phyloP scores from a whole-genome alignment of 768 basidiomycete species.

The Xerocomus brunneocitrinus region DNA sequence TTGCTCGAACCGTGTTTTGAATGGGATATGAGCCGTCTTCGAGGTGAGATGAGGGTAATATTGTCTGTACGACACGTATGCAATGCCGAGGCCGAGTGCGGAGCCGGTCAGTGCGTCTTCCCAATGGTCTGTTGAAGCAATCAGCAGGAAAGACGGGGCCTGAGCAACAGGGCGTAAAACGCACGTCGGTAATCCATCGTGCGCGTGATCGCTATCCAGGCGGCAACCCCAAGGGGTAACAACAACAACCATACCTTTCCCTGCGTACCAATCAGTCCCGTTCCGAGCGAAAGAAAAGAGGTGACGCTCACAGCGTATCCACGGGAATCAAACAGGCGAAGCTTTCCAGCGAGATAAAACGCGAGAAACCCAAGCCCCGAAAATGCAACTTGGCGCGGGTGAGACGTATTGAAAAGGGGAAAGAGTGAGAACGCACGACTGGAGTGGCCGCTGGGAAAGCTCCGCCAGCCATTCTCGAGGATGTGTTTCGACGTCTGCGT shows the following conservation, averaged over 20 bases:
- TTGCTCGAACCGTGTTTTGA: slow-evolving; percentile 58
- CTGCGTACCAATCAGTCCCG: slow-evolving; percentile 24
- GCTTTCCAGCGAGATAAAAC: slow-evolving; percentile 86
- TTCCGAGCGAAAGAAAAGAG: neutral
- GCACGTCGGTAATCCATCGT: slow-evolving; percentile 89
- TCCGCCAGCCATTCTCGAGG: slow-evolving; percentile 80
- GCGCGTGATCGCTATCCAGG: slow-evolving; percentile 73
- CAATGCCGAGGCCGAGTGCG: slow-evolving; percentile 62
- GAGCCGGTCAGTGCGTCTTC: slow-evolving; percentile 83
- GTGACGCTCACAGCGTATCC: slow-evolving; percentile 57
- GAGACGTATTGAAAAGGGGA: neutral
- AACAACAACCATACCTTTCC: slow-evolving; percentile 81
- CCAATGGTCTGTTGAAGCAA: slow-evolving; percentile 69
- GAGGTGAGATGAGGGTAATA: slow-evolving; percentile 70
- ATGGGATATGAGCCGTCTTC: slow-evolving; percentile 57
- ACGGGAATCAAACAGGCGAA: slow-evolving; percentile 79
- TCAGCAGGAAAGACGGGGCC: neutral
- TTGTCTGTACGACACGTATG: slow-evolving; percentile 77
- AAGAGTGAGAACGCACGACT: slow-evolving; percentile 51
- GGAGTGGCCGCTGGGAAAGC: slow-evolving; percentile 89
- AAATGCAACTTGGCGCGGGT: slow-evolving; percentile 62
- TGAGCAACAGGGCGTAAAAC: slow-evolving; percentile 22
- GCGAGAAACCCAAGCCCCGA: slow-evolving; percentile 87
- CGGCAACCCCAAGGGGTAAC: slow-evolving; percentile 68
- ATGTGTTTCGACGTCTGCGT: slow-evolving; percentile 57